Evolutionary conservation across 2,329 filamentous ascomycete genomes (phyloP).

Genomic region (Penicillium sclerotiorum): DNA sequence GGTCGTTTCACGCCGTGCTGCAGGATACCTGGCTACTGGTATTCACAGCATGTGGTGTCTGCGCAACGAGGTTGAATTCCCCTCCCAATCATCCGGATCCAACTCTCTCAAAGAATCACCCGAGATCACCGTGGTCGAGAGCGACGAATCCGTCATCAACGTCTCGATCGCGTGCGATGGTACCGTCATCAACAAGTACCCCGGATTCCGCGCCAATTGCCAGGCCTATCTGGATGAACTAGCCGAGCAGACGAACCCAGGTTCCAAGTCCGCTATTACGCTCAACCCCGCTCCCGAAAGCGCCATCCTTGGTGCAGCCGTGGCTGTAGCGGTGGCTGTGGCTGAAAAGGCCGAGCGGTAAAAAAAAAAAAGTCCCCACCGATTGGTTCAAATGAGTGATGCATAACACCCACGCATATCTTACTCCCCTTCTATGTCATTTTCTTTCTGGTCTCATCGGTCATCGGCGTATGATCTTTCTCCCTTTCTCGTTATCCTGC

Average conservation of each 20-base stretch:
- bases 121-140: conserved; percentile 39
- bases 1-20: conserved; percentile 60
- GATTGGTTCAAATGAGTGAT: conserved; percentile 12
- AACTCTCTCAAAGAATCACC: conserved; percentile 31
- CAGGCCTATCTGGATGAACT: conserved; percentile 49
- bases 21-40: conserved; percentile 64
- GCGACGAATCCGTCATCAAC: conserved; percentile 32
- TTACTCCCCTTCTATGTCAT: conserved; percentile 18
- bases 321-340: conserved; percentile 50
- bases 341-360: conserved; percentile 26
- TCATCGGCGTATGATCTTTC: conserved; percentile 17
- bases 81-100: conserved; percentile 22
- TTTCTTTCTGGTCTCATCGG: conserved; percentile 12
- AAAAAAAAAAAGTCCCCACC: too few species aligned
- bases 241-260: conserved; percentile 31
- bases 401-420: conserved; percentile 14
- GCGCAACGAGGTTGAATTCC: conserved; percentile 53
- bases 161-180: conserved; percentile 55
- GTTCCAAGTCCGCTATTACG: conserved; percentile 33
- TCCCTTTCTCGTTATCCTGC: conserved; percentile 5
- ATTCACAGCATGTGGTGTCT: conserved; percentile 65
- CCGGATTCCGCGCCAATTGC: conserved; percentile 49
- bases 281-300: conserved; percentile 48
- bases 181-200: conserved; percentile 57
- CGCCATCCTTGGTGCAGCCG: conserved; percentile 50